Conservation (phyloP, 2,329 filamentous ascomycete genomes). For the Endothia cerciana region DNA sequence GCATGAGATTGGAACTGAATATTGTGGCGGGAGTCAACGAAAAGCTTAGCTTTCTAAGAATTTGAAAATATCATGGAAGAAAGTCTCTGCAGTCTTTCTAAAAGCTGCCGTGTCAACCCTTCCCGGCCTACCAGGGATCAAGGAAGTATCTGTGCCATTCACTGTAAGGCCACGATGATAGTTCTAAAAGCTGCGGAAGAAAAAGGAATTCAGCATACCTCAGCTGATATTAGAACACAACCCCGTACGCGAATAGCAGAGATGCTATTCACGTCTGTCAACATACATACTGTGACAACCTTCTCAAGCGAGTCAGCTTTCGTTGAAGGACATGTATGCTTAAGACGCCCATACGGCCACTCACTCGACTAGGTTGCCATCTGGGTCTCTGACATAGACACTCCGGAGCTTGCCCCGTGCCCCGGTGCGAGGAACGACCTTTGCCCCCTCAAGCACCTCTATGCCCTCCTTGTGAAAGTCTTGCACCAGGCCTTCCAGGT, state of each 20-base stretch:
- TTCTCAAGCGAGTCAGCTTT: not conserved
- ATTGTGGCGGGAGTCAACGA: too few relatives aligned
- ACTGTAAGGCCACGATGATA: too few relatives aligned
- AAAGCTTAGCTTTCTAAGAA: too few relatives aligned
- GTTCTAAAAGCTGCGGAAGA: not conserved
- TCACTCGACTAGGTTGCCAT: constrained; percentile 66
- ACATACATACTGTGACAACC: constrained; percentile 8
- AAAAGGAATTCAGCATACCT: not conserved
- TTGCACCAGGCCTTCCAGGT: constrained; percentile 50
- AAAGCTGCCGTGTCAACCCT: too few relatives aligned
- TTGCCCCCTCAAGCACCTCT: constrained; percentile 53
- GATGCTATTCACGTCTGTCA: not conserved
- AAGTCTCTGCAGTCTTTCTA: too few relatives aligned
- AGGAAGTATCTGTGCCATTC: too few relatives aligned
- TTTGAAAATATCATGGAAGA: too few relatives aligned
- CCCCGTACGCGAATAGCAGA: not conserved
- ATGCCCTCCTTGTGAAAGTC: constrained; percentile 48
- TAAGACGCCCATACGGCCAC: constrained; percentile 33
- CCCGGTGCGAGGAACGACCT: constrained; percentile 59
- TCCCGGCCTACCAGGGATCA: too few relatives aligned
- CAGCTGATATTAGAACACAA: not conserved
- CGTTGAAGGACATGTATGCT: not conserved
- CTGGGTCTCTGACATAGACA: constrained; percentile 64
- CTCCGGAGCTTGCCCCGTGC: constrained; percentile 58
- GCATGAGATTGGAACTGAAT: too few relatives aligned